These are phyloP conservation scores for Mucor sp. DNA, from an alignment of 371 early-diverging fungal genomes.

Conservation along the genomic window DNA sequence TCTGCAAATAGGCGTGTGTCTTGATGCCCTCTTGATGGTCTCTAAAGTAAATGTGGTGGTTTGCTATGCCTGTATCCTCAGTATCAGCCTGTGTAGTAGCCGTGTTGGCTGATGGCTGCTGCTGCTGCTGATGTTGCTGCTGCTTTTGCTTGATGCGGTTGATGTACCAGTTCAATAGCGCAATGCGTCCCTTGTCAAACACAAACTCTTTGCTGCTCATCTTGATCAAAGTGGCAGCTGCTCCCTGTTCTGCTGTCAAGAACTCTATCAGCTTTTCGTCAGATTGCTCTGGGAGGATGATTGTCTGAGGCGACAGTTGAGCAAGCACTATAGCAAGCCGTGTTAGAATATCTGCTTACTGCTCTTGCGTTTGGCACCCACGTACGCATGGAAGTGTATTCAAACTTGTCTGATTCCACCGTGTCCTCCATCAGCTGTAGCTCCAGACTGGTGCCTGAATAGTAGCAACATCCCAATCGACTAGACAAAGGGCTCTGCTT, in stretches of 20 bases:
- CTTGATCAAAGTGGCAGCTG: constrained; percentile 34
- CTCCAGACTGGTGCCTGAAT: constrained; percentile 33
- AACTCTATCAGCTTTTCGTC: background rate
- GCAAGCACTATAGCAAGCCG: constrained; percentile 5
- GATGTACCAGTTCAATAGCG: constrained; percentile 25
- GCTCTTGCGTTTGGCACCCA: background rate
- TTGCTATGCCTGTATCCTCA: background rate
- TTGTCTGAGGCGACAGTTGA: constrained; percentile 1
- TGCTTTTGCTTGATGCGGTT: constrained; percentile 1
- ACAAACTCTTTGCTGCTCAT: constrained; percentile 58
- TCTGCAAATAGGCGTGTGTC: constrained; percentile 46
- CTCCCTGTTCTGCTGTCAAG: constrained; percentile 11
- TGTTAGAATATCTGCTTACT: background rate
- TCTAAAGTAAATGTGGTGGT: constrained; percentile 6
- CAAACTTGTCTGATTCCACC: constrained; percentile 39
- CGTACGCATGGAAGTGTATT: constrained; percentile 42
- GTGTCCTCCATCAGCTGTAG: constrained; percentile 65
- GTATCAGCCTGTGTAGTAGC: constrained; percentile 4
- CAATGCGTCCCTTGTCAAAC: constrained; percentile 50
- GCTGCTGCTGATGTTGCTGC: background rate
- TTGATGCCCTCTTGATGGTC: constrained; percentile 38
- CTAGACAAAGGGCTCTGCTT: constrained; percentile 5
- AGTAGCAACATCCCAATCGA: constrained; percentile 61
- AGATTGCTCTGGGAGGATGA: constrained; percentile 8
- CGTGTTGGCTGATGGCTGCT: background rate